Evolutionary conservation across 2,329 filamentous ascomycete species (phyloP).

Genomic region (Aspergillus hortae): DNA sequence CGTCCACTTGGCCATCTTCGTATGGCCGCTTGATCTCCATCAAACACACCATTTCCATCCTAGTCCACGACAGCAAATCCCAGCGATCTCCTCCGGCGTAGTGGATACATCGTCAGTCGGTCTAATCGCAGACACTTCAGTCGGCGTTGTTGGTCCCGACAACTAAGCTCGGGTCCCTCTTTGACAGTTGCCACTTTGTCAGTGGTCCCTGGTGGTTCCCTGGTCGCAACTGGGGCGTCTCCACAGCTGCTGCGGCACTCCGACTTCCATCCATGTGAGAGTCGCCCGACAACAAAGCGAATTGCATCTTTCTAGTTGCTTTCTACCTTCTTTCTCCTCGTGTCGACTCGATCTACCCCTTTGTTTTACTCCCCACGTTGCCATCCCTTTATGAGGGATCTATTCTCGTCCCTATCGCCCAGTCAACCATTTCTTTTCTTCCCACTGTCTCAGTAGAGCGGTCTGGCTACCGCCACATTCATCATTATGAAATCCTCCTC

Average conservation of each 20-base stretch:
- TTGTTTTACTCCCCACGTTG: neutral
- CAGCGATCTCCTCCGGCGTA: neutral
- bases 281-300: neutral
- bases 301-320: neutral
- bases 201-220: slow-evolving; percentile 9
- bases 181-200: slow-evolving; percentile 7
- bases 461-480: slow-evolving; percentile 1
- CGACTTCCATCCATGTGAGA: neutral
- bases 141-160: neutral
- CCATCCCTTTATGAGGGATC: neutral
- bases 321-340: too few relatives aligned
- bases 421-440: slow-evolving; percentile 7
- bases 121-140: neutral
- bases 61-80: neutral
- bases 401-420: neutral
- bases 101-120: slow-evolving; percentile 2
- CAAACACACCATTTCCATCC: slow-evolving; percentile 1
- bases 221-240: slow-evolving; percentile 6
- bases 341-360: neutral
- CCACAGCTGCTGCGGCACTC: slow-evolving; percentile 1
- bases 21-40: slow-evolving; percentile 11
- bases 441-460: slow-evolving; percentile 6
- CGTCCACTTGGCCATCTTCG: slow-evolving; percentile 16
- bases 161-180: slow-evolving; percentile 2
- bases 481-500: slow-evolving; percentile 23